phyloP scores from a whole-genome alignment of 768 basidiomycete genomes.

The Tulasnella sp. region DNA sequence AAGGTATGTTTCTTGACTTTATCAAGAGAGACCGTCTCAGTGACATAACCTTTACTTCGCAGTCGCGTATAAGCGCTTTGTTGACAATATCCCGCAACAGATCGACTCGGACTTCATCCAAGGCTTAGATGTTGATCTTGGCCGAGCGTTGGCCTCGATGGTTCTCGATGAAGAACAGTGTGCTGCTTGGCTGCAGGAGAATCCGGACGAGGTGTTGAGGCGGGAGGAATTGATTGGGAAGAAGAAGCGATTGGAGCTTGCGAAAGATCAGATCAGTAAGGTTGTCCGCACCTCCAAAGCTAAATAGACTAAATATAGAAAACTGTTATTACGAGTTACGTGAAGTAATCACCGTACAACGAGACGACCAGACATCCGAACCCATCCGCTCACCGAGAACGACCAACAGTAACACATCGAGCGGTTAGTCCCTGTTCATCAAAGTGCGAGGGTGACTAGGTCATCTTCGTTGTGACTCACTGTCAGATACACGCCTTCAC shows the following conservation, averaged over 20 bases:
- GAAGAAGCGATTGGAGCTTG: constrained; percentile 1
- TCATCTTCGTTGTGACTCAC: too few relatives aligned
- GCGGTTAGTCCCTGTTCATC: too few relatives aligned
- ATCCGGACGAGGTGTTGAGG: constrained; percentile 32
- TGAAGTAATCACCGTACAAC: not conserved
- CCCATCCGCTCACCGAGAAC: too few relatives aligned
- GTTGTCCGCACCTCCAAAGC: not conserved
- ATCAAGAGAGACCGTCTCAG: too few relatives aligned
- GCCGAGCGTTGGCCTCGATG: constrained; percentile 41
- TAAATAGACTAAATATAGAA: not conserved
- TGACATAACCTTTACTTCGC: not conserved
- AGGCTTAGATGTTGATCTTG: constrained; percentile 39
- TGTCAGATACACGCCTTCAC: too few relatives aligned
- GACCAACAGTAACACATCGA: too few relatives aligned
- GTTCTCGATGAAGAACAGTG: constrained; percentile 39
- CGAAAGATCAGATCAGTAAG: not conserved
- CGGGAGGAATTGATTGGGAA: constrained; percentile 35
- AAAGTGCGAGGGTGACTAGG: too few relatives aligned
- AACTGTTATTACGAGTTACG: not conserved
- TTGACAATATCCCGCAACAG: constrained; percentile 45
- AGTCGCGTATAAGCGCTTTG: constrained; percentile 54
- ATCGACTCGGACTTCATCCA: constrained; percentile 48
- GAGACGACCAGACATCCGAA: not conserved
- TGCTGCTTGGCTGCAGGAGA: constrained; percentile 43
- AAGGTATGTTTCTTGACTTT: too few relatives aligned